Evolutionary conservation across 371 early-diverging fungal genomes (phyloP).

Genomic region (Mucor irregularis): DNA sequence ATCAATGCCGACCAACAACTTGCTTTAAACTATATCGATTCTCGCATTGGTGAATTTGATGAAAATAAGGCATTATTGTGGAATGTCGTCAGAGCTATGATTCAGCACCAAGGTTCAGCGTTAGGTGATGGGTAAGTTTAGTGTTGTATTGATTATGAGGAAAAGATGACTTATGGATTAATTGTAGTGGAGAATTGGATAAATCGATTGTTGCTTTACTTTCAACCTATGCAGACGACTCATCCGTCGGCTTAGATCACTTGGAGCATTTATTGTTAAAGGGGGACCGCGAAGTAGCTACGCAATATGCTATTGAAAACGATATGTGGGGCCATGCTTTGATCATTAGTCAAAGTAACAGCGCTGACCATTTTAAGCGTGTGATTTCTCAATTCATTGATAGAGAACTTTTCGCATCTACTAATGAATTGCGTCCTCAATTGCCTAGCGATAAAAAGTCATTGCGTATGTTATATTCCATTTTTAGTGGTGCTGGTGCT

Average conservation of each 20-base stretch:
- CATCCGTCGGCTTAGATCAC: constrained; percentile 34
- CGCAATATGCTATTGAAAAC: constrained; percentile 64
- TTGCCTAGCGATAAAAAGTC: constrained; percentile 55
- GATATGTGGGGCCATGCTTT: constrained; percentile 90
- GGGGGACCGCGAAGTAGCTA: constrained; percentile 78
- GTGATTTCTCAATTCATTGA: constrained; percentile 72
- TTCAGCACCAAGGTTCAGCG: constrained; percentile 60
- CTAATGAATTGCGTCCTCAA: constrained; percentile 16
- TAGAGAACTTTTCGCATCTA: constrained; percentile 43
- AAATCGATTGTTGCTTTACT: constrained; percentile 22
- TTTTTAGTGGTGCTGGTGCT: constrained; percentile 71
- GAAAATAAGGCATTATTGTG: constrained; percentile 50
- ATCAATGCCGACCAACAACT: constrained; percentile 65
- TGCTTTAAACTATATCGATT: constrained; percentile 57
- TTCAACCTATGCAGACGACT: constrained; percentile 7
- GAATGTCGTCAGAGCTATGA: constrained; percentile 62
- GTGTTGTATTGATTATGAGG: no score
- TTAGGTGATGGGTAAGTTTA: constrained; percentile 40
- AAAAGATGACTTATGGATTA: no score
- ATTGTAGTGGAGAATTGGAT: constrained; percentile 15
- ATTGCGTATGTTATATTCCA: constrained; percentile 69
- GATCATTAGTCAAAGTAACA: constrained; percentile 73
- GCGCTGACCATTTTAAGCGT: constrained; percentile 68
- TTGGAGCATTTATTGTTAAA: constrained; percentile 65
- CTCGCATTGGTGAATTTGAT: constrained; percentile 42